Evolutionary conservation across 1,284 basidiomycete genomes (phyloP).

Genomic region (Cryptococcus hybrid): DNA sequence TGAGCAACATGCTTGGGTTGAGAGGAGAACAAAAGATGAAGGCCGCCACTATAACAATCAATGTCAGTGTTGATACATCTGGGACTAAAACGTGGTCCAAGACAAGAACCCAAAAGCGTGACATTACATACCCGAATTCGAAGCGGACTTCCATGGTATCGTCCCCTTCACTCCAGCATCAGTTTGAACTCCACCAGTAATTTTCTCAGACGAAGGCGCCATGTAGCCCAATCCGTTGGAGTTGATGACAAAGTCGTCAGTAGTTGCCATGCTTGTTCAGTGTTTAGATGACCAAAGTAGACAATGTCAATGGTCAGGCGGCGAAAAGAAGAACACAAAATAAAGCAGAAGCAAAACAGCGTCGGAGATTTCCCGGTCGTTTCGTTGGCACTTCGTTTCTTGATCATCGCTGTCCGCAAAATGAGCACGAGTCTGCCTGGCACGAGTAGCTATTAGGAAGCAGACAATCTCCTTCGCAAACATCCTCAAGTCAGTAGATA

Average conservation of each 20-base stretch:
- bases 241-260: not conserved
- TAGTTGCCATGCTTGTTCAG: not conserved
- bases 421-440: no score
- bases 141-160: constrained; percentile 39
- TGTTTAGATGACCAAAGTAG: not conserved
- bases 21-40: constrained; percentile 79
- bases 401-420: no score
- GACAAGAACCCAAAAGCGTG: not conserved
- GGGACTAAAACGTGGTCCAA: not conserved
- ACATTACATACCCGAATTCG: constrained; percentile 45
- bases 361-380: no score
- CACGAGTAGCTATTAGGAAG: no score
- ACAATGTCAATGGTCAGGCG: no score
- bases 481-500: no score
- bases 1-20: constrained; percentile 59
- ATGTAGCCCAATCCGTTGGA: not conserved
- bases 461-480: no score
- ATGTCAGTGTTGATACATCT: not conserved
- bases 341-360: no score
- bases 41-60: constrained; percentile 65
- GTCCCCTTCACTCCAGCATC: not conserved
- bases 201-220: not conserved
- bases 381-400: no score
- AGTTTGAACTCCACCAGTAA: not conserved
- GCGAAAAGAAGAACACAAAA: no score